phyloP scores from a whole-genome alignment of 805 yeast species.

The Ogataea paraovalis region DNA sequence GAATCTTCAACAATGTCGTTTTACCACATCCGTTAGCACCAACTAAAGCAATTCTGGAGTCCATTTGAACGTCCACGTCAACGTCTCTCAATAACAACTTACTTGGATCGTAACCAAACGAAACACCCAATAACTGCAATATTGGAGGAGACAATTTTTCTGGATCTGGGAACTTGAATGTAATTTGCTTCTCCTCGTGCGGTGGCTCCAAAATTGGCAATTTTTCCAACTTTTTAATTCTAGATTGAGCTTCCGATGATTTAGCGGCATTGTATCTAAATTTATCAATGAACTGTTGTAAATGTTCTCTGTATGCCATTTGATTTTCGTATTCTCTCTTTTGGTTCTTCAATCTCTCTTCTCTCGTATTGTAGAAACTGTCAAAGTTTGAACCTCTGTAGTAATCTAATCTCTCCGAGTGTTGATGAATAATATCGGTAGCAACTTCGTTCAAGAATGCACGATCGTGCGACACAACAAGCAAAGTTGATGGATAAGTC shows the following conservation, averaged over 20 bases:
- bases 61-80: constrained; percentile 86
- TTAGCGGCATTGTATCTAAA: constrained; percentile 97
- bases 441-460: constrained; percentile 97
- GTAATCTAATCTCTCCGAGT: constrained; percentile 93
- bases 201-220: constrained; percentile 92
- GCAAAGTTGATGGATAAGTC: constrained; percentile 84
- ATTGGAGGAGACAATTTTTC: constrained; percentile 92
- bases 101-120: constrained; percentile 74
- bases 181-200: constrained; percentile 79
- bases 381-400: constrained; percentile 94
- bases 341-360: constrained; percentile 91
- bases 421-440: constrained; percentile 96
- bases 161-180: constrained; percentile 93
- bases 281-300: constrained; percentile 93
- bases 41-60: constrained; percentile 91
- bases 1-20: constrained; percentile 83
- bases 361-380: constrained; percentile 86
- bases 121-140: constrained; percentile 78
- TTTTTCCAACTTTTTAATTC: constrained; percentile 94
- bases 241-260: constrained; percentile 95
- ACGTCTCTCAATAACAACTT: constrained; percentile 69
- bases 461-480: constrained; percentile 97
- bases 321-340: constrained; percentile 95
- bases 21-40: constrained; percentile 99
- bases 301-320: constrained; percentile 90